These are phyloP conservation scores for Neospermospora avenae DNA, from an alignment of 2,329 filamentous ascomycete species.

Conservation along the genomic window DNA sequence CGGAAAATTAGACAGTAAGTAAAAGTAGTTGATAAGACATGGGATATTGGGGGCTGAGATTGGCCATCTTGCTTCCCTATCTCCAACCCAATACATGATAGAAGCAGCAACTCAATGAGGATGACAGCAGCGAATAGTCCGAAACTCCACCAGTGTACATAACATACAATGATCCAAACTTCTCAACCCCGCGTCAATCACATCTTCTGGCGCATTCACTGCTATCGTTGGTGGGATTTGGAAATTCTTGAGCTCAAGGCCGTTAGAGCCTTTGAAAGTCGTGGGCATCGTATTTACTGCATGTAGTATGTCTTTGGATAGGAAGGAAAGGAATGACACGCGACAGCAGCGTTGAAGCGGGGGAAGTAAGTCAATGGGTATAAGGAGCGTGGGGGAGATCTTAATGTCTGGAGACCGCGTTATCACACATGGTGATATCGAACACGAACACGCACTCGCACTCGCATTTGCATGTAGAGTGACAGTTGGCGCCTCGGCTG, in stretches of 20 bases:
- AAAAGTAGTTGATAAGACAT: background rate
- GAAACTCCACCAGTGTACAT: slow-evolving; percentile 23
- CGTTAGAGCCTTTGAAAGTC: slow-evolving; percentile 33
- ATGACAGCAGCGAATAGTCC: background rate
- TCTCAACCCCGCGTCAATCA: slow-evolving; percentile 71
- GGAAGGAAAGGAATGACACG: background rate
- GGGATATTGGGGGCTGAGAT: background rate
- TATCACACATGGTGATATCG: background rate
- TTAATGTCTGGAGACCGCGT: background rate
- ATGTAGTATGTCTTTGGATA: slow-evolving; percentile 25
- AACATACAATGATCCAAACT: slow-evolving; percentile 74
- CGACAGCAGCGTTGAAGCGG: background rate
- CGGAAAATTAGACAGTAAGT: background rate
- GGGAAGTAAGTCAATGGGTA: slow-evolving; percentile 9
- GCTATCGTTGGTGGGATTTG: slow-evolving; percentile 31
- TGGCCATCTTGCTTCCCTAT: background rate
- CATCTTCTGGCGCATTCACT: slow-evolving; percentile 30
- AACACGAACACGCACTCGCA: background rate
- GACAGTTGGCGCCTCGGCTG: background rate
- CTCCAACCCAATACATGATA: background rate
- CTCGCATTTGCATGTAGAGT: no score
- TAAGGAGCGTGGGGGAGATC: slow-evolving; percentile 22
- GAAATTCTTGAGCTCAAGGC: slow-evolving; percentile 33
- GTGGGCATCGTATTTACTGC: slow-evolving; percentile 35
- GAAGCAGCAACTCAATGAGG: background rate